Base-by-base conservation (phyloP, 352 stramenopile species). In the Globisporangium sylvaticum region DNA sequence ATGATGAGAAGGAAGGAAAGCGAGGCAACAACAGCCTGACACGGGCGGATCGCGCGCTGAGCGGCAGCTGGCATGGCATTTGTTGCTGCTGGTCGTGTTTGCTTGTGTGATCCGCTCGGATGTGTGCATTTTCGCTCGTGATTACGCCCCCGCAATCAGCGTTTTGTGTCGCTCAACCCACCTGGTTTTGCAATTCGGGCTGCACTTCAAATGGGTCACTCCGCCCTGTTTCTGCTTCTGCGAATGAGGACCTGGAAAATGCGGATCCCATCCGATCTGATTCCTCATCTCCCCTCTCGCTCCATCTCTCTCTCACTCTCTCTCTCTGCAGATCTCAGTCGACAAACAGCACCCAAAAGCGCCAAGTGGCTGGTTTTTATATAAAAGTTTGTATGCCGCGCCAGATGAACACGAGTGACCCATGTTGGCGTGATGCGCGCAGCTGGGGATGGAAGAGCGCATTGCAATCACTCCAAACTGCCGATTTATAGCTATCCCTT, bases 271-370 rank as follows among this genome's bases (percentile, higher is more conserved):
- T n/a, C 20, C 25, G 4, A 55, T 64, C 58, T 64, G 58, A 64
- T 64, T 64, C 58, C 48, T 58, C 61, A 59, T 58, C 46, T 46
- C 42, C 59, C 52, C 61, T 37, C 46, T 66, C 60, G 29, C 46
- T 27, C 60, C 32, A 24, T 55, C 44, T 56, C 37, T 39, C 25
- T 57, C 18, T 37, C 22, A 25, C n/a, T 27, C 46, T 27, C n/a
- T 54, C 48, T 54, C 48, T 58, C n/a, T 44, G 29, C 20, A 15
- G 31, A 61, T 61, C 55, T 61, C 55, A 48, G 31, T 20, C 53
- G 24, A 18, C 9, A 32, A 22, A 50, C 42, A 3, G 42, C 42
- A 54, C n/a, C 48, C 48, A 54, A 54, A 27, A 54, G 48, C n/a
- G 48, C 48, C 48, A 27, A 54, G 8, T 25, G 22, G 42, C 42